These are phyloP conservation scores for Naganishia antarctica DNA, from an alignment of 768 basidiomycete species.

Conservation along the genomic window DNA sequence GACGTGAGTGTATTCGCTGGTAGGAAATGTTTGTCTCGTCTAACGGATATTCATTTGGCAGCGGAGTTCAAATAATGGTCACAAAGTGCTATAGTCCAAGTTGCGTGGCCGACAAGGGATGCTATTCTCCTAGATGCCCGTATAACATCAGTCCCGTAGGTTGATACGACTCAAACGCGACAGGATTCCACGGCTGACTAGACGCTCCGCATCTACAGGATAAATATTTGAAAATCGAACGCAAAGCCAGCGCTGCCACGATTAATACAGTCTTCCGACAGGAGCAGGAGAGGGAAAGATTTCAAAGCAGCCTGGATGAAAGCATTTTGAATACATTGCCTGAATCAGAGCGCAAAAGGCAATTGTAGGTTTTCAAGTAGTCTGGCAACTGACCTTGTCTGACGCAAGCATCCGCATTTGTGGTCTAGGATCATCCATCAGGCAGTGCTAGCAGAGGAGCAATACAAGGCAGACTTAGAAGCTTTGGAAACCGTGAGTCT, in stretches of 20 bases:
- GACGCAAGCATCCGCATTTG: neutral
- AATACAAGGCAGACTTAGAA: constrained; percentile 82
- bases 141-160: constrained; percentile 36
- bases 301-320: constrained; percentile 17
- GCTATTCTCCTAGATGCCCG: constrained; percentile 73
- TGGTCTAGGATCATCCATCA: constrained; percentile 68
- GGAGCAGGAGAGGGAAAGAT: constrained; percentile 15
- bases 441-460: constrained; percentile 79
- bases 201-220: neutral
- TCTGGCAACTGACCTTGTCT: neutral
- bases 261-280: constrained; percentile 6
- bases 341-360: constrained; percentile 72
- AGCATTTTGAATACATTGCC: constrained; percentile 52
- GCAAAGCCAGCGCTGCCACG: constrained; percentile 5
- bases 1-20: constrained; percentile 25
- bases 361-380: constrained; percentile 50
- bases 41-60: constrained; percentile 40
- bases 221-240: constrained; percentile 10
- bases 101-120: constrained; percentile 72
- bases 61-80: constrained; percentile 80
- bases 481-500: constrained; percentile 64
- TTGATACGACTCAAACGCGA: too few relatives aligned
- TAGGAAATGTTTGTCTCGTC: neutral
- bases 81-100: constrained; percentile 85
- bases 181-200: too few relatives aligned